phyloP scores from a whole-genome alignment of 2,329 filamentous ascomycete genomes.

The Blastomyces gilchristii region DNA sequence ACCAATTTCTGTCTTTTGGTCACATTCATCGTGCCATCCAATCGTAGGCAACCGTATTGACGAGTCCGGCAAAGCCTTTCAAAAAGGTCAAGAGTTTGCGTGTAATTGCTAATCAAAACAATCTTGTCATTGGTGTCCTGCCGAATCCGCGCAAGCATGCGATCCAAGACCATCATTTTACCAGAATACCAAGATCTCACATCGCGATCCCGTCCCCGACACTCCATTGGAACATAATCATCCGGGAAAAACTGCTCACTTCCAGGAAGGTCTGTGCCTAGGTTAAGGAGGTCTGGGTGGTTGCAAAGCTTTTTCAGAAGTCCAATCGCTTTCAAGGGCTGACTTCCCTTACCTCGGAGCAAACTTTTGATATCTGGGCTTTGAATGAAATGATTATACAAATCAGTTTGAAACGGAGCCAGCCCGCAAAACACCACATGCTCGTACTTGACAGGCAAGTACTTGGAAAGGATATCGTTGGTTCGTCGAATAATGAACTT shows the following conservation, averaged over 20 bases:
- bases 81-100: slow-evolving; percentile 88
- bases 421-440: slow-evolving; percentile 97
- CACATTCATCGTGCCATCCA: slow-evolving; percentile 96
- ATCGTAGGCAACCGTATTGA: slow-evolving; percentile 72
- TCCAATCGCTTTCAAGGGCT: slow-evolving; percentile 91
- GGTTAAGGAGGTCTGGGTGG: slow-evolving; percentile 82
- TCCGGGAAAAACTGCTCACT: slow-evolving; percentile 72
- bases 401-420: slow-evolving; percentile 78
- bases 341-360: slow-evolving; percentile 84
- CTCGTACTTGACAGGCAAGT: slow-evolving; percentile 95
- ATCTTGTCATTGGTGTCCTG: slow-evolving; percentile 98
- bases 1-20: slow-evolving; percentile 95
- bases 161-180: slow-evolving; percentile 96
- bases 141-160: slow-evolving; percentile 91
- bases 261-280: slow-evolving; percentile 74
- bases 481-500: slow-evolving; percentile 97
- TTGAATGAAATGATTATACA: slow-evolving; percentile 96
- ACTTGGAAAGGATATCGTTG: slow-evolving; percentile 96
- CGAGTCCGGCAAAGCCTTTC: slow-evolving; percentile 79
- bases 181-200: slow-evolving; percentile 93
- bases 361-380: slow-evolving; percentile 90
- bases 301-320: slow-evolving; percentile 98
- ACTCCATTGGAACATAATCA: slow-evolving; percentile 80
- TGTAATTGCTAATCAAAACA: slow-evolving; percentile 97
- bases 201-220: slow-evolving; percentile 79